Evolutionary conservation across 23 red algal genomes (phyloP).

Genomic region (Agarophyton chilense): DNA sequence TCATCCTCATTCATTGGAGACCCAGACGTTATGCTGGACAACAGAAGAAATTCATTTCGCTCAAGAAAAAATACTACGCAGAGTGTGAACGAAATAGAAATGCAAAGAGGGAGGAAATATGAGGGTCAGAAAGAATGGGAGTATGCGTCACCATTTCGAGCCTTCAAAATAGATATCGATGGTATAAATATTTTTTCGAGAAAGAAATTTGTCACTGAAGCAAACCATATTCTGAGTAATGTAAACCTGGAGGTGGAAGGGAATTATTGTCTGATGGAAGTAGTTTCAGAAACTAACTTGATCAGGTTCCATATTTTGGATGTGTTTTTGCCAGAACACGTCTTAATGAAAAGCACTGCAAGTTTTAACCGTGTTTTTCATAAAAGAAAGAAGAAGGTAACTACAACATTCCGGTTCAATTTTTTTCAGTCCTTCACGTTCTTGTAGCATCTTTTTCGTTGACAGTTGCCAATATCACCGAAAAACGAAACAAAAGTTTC

Average conservation of each 20-base stretch:
- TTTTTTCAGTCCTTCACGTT: background rate
- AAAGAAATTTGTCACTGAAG: background rate
- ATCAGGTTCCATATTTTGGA: background rate
- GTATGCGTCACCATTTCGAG: conserved; percentile 13
- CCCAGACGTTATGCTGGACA: background rate
- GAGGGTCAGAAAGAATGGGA: background rate
- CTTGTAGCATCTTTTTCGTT: background rate
- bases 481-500: too few species aligned
- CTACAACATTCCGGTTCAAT: background rate
- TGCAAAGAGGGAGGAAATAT: too few species aligned
- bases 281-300: background rate
- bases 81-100: too few species aligned
- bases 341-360: background rate
- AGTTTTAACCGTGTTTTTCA: background rate
- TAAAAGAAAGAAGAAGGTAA: background rate
- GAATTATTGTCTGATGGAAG: too few species aligned
- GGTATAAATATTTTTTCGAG: background rate
- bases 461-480: background rate
- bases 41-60: background rate
- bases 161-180: background rate
- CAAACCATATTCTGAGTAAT: background rate
- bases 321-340: conserved; percentile 2
- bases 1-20: background rate
- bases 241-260: background rate
- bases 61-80: background rate